Base-by-base conservation (phyloP, 345 rosid genomes). In the Clarkia xantiana region DNA sequence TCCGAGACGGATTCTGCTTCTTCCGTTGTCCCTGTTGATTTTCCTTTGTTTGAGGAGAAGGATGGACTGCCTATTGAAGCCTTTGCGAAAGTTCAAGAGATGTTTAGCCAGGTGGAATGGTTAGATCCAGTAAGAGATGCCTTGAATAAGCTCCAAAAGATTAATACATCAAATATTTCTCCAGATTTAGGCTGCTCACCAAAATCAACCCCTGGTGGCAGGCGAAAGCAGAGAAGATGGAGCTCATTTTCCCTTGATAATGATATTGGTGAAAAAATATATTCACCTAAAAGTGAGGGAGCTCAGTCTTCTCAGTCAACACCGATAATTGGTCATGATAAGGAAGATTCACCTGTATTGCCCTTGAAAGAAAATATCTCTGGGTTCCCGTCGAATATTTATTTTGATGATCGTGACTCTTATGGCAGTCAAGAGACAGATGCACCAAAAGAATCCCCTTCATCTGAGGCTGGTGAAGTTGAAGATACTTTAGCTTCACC, bases 41-140 rank as follows among this genome's bases (percentile, higher is more conserved):
- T 83, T 65, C 55, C 82, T 15, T 55, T 66, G 71, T 68, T 77
- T 62, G 94, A 90, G 66, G 95, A 77, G 59, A 80, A 80, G 61
- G 94, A 78, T 29, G 95, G 91, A 53, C 88, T 90, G 65, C 88
- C 94, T 1, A 56, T 79, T 51, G 97, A 86, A 75, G 95, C 84
- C 61, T 86, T 90, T 74, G 72, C 86, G 53, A 86, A 79, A 70
- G 97, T 90, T 67, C 88, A 81, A 23, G 97, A 90, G 65, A 71
- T 90, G 42, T 90, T 90, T 66, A 86, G 70, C 69, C 72, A 75
- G 14, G 84, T 74, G 45, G 97, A 86, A 59, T 90, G 97, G 91
- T 65, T 54, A 63, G 78, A 77, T 64, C 78, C 77, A 25, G 62
- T 61, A 40, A 61, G 91, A 47, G 97, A 81, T 70, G 83, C 86